A percentile compares a stretch with the other conserved stretches of the same genome.
These are phyloP conservation scores for Chimonanthus praecox DNA, from an alignment of 164 flowering plant genomes.

Conservation along the genomic window DNA sequence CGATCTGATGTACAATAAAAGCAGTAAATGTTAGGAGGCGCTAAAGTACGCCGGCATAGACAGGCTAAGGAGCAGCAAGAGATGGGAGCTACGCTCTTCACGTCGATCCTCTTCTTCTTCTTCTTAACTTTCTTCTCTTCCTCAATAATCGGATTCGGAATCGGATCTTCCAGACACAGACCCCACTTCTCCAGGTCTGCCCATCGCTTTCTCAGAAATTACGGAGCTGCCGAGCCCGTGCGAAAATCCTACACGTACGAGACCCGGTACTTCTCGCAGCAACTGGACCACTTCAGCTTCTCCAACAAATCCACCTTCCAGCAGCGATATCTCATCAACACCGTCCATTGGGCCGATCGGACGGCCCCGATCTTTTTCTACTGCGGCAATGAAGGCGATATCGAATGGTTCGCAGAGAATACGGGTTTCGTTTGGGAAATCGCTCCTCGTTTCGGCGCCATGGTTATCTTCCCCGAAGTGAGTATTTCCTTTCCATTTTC, in stretches of 20 bases:
- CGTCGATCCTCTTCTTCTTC: not conserved
- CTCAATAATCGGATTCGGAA: slow-evolving; percentile 9
- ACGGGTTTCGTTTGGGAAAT: slow-evolving; percentile 95
- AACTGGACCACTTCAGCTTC: slow-evolving; percentile 89
- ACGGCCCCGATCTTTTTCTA: slow-evolving; percentile 77
- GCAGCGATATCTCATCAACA: slow-evolving; percentile 70
- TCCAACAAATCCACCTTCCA: slow-evolving; percentile 39
- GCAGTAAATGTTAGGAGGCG: too few relatives aligned
- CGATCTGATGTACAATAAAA: too few relatives aligned
- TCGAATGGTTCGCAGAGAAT: slow-evolving; percentile 84
- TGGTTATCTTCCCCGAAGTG: slow-evolving; percentile 83
- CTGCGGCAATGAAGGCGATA: slow-evolving; percentile 91
- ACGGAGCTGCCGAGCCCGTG: not conserved
- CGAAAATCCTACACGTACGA: slow-evolving; percentile 38
- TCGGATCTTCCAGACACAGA: not conserved
- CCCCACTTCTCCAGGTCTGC: slow-evolving; percentile 5
- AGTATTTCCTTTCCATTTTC: not conserved
- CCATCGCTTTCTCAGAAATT: slow-evolving; percentile 37
- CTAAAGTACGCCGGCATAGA: not conserved
- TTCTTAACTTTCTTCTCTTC: slow-evolving; percentile 7
- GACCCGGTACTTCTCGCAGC: slow-evolving; percentile 54
- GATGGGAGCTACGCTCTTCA: not conserved
- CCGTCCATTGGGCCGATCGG: slow-evolving; percentile 64
- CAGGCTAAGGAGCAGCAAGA: not conserved
- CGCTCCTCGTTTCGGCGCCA: slow-evolving; percentile 76